Conservation (phyloP, 139 green algal species). For the Micromonas pusilla region DNA sequence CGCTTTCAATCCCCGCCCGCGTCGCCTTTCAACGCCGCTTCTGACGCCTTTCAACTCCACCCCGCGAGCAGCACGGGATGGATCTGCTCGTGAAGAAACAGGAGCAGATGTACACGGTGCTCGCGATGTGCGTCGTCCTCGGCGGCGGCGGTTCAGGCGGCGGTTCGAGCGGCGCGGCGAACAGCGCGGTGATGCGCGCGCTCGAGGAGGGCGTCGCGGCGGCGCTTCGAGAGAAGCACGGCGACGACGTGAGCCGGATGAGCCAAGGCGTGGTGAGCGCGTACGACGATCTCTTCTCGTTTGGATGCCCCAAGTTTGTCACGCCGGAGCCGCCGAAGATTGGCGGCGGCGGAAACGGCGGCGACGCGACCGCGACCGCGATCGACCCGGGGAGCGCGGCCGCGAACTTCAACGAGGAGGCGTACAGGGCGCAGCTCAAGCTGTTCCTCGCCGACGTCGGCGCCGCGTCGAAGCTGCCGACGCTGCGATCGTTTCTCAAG, state of each 20-base stretch:
- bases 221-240: conserved; percentile 46
- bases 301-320: conserved; percentile 96
- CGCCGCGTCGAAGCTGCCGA: conserved; percentile 40
- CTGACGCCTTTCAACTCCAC: too few relatives aligned
- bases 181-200: conserved; percentile 42
- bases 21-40: too few relatives aligned
- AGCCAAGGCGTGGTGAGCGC: conserved; percentile 39
- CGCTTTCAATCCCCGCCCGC: too few relatives aligned
- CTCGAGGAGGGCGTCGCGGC: conserved; percentile 51
- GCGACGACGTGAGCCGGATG: conserved; percentile 68
- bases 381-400: conserved; percentile 2
- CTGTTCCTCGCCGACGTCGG: conserved; percentile 73
- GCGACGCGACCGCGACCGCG: conserved; percentile 31
- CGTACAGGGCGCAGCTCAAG: conserved; percentile 81
- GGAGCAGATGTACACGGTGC: conserved; percentile 90
- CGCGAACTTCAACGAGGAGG: conserved; percentile 77
- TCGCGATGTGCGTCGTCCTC: conserved; percentile 72
- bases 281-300: conserved; percentile 90
- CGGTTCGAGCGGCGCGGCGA: conserved; percentile 25
- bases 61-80: conserved; percentile 25
- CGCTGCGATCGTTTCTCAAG: conserved; percentile 76
- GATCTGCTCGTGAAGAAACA: conserved; percentile 94
- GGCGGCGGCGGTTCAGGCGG: conserved; percentile 40
- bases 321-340: conserved; percentile 54
- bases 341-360: conserved; percentile 43